phyloP scores from a whole-genome alignment of 352 stramenopile species.

The Phytophthora ramorum region DNA sequence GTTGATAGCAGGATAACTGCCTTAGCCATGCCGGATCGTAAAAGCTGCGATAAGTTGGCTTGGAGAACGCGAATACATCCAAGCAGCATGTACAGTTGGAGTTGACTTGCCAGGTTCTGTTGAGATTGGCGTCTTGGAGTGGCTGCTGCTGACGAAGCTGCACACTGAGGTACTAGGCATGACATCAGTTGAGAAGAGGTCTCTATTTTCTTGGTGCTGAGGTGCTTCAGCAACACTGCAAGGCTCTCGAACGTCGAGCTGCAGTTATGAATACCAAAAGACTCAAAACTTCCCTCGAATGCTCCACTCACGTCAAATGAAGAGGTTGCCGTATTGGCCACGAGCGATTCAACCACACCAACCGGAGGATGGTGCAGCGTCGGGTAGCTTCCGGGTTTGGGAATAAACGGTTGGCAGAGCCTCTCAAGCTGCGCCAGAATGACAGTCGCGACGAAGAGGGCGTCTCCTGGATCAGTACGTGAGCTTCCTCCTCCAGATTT shows the following conservation, averaged over 20 bases:
- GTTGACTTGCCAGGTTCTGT: constrained; percentile 2
- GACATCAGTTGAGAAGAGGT: constrained; percentile 17
- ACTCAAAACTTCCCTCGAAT: constrained; percentile 56
- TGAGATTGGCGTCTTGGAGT: constrained; percentile 10
- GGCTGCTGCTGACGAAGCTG: neutral
- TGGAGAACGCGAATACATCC: constrained; percentile 76
- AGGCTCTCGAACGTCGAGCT: constrained; percentile 60
- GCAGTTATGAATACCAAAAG: constrained; percentile 46
- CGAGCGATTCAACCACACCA: constrained; percentile 30
- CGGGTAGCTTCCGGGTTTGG: constrained; percentile 43
- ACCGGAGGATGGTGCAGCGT: constrained; percentile 38
- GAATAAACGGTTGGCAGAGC: constrained; percentile 56
- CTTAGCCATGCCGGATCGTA: constrained; percentile 64
- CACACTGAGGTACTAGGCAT: constrained; percentile 2
- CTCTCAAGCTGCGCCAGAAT: constrained; percentile 86
- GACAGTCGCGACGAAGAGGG: constrained; percentile 52
- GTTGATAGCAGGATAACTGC: constrained; percentile 34
- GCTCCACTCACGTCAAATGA: constrained; percentile 16
- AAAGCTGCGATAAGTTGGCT: constrained; percentile 75
- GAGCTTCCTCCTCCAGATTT: neutral
- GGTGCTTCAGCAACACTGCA: constrained; percentile 42
- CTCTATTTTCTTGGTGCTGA: constrained; percentile 51
- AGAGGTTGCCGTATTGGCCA: neutral
- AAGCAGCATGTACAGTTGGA: constrained; percentile 74
- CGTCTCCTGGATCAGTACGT: constrained; percentile 23